These are phyloP conservation scores for Daldinia childiae DNA, from an alignment of 495 filamentous ascomycete genomes.

Conservation along the genomic window DNA sequence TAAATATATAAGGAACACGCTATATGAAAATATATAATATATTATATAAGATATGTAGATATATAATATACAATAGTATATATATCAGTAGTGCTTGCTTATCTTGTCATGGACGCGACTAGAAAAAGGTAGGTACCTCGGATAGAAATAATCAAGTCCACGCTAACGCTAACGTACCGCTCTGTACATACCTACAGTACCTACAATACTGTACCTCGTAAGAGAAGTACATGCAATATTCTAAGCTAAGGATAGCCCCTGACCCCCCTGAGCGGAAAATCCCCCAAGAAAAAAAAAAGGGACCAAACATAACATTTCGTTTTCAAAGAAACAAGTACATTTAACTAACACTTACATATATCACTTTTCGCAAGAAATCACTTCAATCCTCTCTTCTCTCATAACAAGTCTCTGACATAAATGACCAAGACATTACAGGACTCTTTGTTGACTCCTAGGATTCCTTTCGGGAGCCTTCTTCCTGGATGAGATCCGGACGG, in stretches of 20 bases:
- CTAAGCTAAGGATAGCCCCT: constrained; percentile 28
- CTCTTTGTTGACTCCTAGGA: constrained; percentile 16
- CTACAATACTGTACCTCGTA: not conserved
- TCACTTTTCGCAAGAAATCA: constrained; percentile 11
- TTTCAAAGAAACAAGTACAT: constrained; percentile 11
- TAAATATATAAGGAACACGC: no score
- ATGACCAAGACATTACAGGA: constrained; percentile 30
- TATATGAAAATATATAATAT: no score
- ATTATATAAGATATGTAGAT: not conserved
- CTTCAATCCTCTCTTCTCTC: constrained; percentile 19
- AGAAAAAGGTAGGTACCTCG: not conserved
- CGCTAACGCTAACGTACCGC: not conserved
- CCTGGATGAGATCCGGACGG: constrained; percentile 44
- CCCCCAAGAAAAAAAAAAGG: constrained; percentile 33
- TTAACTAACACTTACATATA: constrained; percentile 12
- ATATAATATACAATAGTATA: not conserved
- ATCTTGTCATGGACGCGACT: not conserved
- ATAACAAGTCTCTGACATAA: constrained; percentile 17
- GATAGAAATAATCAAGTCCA: not conserved
- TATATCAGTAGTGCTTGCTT: not conserved
- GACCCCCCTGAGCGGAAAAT: constrained; percentile 38
- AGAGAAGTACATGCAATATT: not conserved
- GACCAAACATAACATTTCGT: constrained; percentile 29
- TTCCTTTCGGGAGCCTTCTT: constrained; percentile 35
- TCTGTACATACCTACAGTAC: constrained; percentile 11